Evolutionary conservation across 202 grass and related monocot genomes (phyloP).

Genomic region (Schoenoplectus triqueter): DNA sequence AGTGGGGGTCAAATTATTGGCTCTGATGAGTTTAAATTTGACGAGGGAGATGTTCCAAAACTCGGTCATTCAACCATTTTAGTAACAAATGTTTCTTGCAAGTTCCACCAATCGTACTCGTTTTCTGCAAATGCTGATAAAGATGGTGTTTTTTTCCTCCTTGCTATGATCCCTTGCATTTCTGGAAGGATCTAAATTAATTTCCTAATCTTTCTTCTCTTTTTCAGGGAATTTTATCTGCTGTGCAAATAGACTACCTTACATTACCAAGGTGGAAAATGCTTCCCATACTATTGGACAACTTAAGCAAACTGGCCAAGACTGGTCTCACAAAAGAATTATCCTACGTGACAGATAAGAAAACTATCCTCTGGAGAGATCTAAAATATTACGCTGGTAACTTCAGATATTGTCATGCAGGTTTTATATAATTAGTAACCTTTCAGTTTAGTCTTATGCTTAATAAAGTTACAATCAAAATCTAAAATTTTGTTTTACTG

Average conservation of each 20-base stretch:
- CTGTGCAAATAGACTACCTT: slow-evolving; percentile 62
- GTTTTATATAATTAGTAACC: slow-evolving; percentile 39
- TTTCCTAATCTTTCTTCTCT: slow-evolving; percentile 12
- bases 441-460: slow-evolving; percentile 34
- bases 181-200: background rate
- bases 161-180: background rate
- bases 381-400: slow-evolving; percentile 37
- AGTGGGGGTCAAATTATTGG: too few species aligned
- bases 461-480: slow-evolving; percentile 7
- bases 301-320: slow-evolving; percentile 50
- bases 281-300: slow-evolving; percentile 62
- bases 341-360: slow-evolving; percentile 42
- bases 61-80: background rate
- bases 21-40: background rate
- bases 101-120: background rate
- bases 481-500: background rate
- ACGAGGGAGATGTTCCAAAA: background rate
- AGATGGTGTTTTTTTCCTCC: background rate
- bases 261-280: slow-evolving; percentile 71
- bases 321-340: slow-evolving; percentile 50
- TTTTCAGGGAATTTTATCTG: slow-evolving; percentile 88
- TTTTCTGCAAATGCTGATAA: slow-evolving; percentile 22
- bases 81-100: background rate
- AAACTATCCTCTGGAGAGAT: slow-evolving; percentile 34
- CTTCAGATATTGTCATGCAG: slow-evolving; percentile 43